A percentile compares a stretch with the other conserved stretches of the same genome.
Conservation (phyloP, 345 rosid genomes). For the Gossypium raimondii region DNA sequence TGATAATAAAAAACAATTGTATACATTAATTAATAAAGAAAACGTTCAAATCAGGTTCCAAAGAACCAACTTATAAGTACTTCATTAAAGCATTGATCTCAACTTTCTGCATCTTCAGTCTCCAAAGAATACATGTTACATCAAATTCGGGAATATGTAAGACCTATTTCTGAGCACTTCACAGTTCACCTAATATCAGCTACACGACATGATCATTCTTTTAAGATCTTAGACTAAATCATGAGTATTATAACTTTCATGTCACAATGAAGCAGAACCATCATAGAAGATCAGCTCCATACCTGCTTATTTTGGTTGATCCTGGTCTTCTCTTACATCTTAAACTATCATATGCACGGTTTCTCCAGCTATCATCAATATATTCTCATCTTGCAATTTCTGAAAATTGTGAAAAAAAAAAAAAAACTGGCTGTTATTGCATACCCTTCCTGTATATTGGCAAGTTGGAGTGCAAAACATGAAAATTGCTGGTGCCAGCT, state of each 20-base stretch:
- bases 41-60: no score
- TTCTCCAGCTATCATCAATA: constrained; percentile 70
- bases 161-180: not conserved
- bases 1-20: no score
- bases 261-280: not conserved
- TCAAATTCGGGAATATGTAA: not conserved
- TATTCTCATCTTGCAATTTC: constrained; percentile 90
- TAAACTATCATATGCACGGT: constrained; percentile 60
- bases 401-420: constrained; percentile 24
- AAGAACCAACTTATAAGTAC: no score
- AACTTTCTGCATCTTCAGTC: not conserved
- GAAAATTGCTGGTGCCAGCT: not conserved
- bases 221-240: not conserved
- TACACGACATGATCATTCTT: not conserved
- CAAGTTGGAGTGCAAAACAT: not conserved
- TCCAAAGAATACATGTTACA: not conserved
- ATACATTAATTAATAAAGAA: no score
- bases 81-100: not conserved
- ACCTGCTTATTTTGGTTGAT: constrained; percentile 2
- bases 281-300: not conserved
- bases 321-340: constrained; percentile 12
- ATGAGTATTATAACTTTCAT: not conserved
- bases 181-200: not conserved
- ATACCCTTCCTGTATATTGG: not conserved
- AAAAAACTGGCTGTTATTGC: not conserved